Evolutionary conservation across 805 yeast species (phyloP).

Genomic region (Spathaspora boniae): DNA sequence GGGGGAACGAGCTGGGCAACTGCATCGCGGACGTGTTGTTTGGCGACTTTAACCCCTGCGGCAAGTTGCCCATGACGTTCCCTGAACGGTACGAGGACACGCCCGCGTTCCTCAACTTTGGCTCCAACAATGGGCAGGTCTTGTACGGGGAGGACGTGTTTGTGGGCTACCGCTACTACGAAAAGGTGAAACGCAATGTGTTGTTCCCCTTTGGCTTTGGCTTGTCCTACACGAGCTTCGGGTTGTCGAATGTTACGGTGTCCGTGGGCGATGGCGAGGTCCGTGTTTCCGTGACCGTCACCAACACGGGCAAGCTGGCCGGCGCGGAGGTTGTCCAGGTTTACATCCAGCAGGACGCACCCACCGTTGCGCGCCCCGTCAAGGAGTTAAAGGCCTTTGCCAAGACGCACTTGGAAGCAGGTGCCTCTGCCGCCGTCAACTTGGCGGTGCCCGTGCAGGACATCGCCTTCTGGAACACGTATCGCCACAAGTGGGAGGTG

Average conservation of each 20-base stretch:
- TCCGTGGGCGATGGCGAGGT: slow-evolving; percentile 22
- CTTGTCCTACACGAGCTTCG: slow-evolving; percentile 54
- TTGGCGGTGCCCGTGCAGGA: slow-evolving; percentile 43
- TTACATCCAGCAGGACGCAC: slow-evolving; percentile 39
- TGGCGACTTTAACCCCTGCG: slow-evolving; percentile 59
- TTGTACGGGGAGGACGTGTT: slow-evolving; percentile 58
- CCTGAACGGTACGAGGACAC: slow-evolving; percentile 23
- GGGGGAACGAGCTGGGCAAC: slow-evolving; percentile 56
- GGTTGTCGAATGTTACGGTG: slow-evolving; percentile 35
- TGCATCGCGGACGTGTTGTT: slow-evolving; percentile 58
- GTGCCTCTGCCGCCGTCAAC: slow-evolving; percentile 35
- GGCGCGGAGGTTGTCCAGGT: slow-evolving; percentile 59
- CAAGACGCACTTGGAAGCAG: slow-evolving; percentile 46
- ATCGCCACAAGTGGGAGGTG: slow-evolving; percentile 45
- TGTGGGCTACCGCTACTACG: slow-evolving; percentile 62
- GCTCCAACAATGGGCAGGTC: slow-evolving; percentile 27
- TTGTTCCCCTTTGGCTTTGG: slow-evolving; percentile 64
- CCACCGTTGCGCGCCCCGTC: slow-evolving; percentile 47
- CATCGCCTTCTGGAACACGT: slow-evolving; percentile 52
- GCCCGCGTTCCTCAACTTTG: slow-evolving; percentile 27
- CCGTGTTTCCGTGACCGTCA: slow-evolving; percentile 37
- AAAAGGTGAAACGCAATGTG: slow-evolving; percentile 45
- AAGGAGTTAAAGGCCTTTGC: slow-evolving; percentile 61
- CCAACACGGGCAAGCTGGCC: slow-evolving; percentile 44
- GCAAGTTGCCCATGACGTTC: slow-evolving; percentile 39